These are phyloP conservation scores for Fusarium subglutinans DNA, from an alignment of 2,329 filamentous ascomycete species.

Conservation along the genomic window DNA sequence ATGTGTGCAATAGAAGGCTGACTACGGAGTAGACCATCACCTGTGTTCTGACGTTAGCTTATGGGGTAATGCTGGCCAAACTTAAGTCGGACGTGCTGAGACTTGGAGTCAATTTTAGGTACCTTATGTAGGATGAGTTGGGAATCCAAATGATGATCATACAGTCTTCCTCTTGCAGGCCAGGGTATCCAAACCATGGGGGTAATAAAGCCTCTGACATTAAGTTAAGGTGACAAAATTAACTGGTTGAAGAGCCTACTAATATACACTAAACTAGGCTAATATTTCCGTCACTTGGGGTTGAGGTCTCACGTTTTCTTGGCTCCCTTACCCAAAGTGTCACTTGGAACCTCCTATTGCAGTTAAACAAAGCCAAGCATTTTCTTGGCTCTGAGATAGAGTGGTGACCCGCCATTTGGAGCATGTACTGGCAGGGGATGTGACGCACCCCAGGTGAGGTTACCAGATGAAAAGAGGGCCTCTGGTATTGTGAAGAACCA, in stretches of 20 bases:
- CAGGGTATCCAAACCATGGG: neutral
- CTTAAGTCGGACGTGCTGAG: neutral
- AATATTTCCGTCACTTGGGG: neutral
- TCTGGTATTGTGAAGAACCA: neutral
- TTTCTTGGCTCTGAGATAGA: conserved; percentile 34
- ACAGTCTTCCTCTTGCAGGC: neutral
- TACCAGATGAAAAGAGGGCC: conserved; percentile 32
- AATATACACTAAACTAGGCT: neutral
- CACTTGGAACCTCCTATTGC: conserved; percentile 28
- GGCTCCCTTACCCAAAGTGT: neutral
- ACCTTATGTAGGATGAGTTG: neutral
- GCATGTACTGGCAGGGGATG: conserved; percentile 12
- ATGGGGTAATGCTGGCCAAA: neutral
- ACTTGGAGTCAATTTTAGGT: neutral
- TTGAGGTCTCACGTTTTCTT: neutral
- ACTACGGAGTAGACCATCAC: neutral
- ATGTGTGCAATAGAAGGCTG: neutral
- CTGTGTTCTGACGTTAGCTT: neutral
- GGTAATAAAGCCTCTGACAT: neutral
- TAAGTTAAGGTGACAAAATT: neutral
- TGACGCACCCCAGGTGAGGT: neutral
- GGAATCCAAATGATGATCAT: neutral
- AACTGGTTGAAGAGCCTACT: neutral
- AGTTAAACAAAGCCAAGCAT: conserved; percentile 11
- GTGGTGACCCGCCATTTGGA: conserved; percentile 14